Percentiles rank a stretch among this genome's conserved stretches.
phyloP scores from a whole-genome alignment of 73 alveolate genomes.

The Paramecium sexaurelia region DNA sequence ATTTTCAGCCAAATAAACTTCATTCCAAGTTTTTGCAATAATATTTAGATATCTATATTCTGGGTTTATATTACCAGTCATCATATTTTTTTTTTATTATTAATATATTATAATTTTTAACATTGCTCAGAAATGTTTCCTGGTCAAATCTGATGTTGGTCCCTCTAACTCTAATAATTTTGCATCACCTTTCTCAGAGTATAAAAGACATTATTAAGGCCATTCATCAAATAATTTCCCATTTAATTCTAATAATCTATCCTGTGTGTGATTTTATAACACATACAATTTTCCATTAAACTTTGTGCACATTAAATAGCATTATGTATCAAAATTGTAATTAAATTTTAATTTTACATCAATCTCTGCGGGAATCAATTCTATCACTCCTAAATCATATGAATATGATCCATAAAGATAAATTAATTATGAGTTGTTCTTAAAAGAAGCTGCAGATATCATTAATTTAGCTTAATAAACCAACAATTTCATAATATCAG shows the following conservation, averaged over 20 bases:
- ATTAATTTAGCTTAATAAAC: background rate
- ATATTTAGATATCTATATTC: conserved; percentile 17
- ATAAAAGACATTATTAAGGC: background rate
- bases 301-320: conserved; percentile 18
- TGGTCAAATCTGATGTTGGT: conserved; percentile 18
- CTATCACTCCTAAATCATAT: background rate
- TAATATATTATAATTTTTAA: background rate
- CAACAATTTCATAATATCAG: background rate
- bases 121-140: background rate
- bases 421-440: background rate
- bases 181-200: background rate
- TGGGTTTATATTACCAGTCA: conserved; percentile 3
- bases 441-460: background rate
- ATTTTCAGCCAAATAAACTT: conserved; percentile 1
- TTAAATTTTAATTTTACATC: background rate
- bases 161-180: background rate
- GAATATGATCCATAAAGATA: background rate
- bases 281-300: background rate
- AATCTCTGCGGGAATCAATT: background rate
- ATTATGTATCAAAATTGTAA: background rate
- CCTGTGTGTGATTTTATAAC: background rate
- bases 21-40: conserved; percentile 16
- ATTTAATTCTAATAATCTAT: background rate
- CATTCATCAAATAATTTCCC: conserved; percentile 35
- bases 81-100: background rate